Evolutionary conservation across 192 early-diverging fungal genomes (phyloP).

Genomic region (Coemansia sp.): DNA sequence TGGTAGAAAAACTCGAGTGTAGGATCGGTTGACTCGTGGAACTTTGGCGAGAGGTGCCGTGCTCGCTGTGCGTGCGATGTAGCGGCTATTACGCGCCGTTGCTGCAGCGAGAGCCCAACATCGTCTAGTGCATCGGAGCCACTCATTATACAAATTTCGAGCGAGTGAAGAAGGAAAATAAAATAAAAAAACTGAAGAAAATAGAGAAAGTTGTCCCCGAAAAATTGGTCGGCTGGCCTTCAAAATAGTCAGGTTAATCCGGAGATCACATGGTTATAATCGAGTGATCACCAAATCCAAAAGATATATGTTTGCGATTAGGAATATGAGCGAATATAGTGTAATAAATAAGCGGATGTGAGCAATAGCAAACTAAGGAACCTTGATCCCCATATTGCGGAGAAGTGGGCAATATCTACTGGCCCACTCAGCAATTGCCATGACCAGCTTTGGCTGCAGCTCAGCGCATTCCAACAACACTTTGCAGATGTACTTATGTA

Average conservation of each 20-base stretch:
- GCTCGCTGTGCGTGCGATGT: conserved; percentile 6
- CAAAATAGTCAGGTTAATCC: not conserved
- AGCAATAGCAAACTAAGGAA: too few species aligned
- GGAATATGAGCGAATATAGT: too few species aligned
- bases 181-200: not conserved
- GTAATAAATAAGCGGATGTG: too few species aligned
- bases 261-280: conserved; percentile 16
- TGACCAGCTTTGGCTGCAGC: too few species aligned
- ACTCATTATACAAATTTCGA: not conserved
- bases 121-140: conserved; percentile 4
- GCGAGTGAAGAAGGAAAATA: not conserved
- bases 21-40: conserved; percentile 53
- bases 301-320: not conserved
- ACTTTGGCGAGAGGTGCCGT: conserved; percentile 38
- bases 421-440: too few species aligned
- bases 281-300: not conserved
- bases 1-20: conserved; percentile 57
- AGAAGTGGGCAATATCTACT: too few species aligned
- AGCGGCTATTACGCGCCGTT: conserved; percentile 26
- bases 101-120: conserved; percentile 18
- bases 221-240: not conserved
- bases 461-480: too few species aligned
- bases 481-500: too few species aligned
- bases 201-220: too few species aligned
- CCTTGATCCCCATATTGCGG: too few species aligned